Percentiles rank a stretch among this genome's conserved stretches.
phyloP scores from a whole-genome alignment of 768 basidiomycete genomes.

The Suillus placidus region DNA sequence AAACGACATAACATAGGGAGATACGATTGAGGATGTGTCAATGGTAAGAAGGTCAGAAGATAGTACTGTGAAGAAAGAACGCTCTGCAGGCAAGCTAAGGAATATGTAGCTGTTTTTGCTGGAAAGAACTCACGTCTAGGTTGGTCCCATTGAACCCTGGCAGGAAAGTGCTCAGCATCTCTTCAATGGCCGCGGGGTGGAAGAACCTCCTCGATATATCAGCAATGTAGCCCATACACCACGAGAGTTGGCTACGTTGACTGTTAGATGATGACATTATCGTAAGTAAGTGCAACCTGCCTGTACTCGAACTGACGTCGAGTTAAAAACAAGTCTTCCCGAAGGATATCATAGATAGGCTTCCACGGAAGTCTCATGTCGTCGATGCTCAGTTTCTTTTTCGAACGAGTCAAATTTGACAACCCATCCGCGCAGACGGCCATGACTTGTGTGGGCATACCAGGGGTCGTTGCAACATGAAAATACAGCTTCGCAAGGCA shows the following conservation, averaged over 20 bases:
- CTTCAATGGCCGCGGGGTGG: constrained; percentile 82
- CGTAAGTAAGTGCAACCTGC: constrained; percentile 41
- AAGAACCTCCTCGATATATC: constrained; percentile 78
- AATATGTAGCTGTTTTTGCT: background rate
- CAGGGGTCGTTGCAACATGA: constrained; percentile 73
- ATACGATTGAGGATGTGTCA: constrained; percentile 84
- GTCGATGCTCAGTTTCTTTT: constrained; percentile 73
- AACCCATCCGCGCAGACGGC: constrained; percentile 69
- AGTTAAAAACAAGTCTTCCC: constrained; percentile 74
- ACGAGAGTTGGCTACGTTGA: constrained; percentile 62
- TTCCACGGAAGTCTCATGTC: constrained; percentile 85
- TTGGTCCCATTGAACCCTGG: constrained; percentile 76
- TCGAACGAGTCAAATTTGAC: constrained; percentile 59
- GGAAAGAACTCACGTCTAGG: constrained; percentile 58
- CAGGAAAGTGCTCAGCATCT: constrained; percentile 87
- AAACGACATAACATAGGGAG: constrained; percentile 80
- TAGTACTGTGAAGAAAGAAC: constrained; percentile 84
- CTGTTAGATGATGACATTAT: background rate
- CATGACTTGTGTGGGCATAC: constrained; percentile 70
- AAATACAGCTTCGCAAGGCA: constrained; percentile 78
- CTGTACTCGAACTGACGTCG: constrained; percentile 79
- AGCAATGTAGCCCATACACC: constrained; percentile 75
- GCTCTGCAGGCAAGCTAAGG: constrained; percentile 72
- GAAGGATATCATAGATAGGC: constrained; percentile 72
- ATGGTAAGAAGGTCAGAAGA: constrained; percentile 82